These are phyloP conservation scores for Fusarium oxysporum DNA, from an alignment of 2,329 filamentous ascomycete genomes.

Conservation along the genomic window DNA sequence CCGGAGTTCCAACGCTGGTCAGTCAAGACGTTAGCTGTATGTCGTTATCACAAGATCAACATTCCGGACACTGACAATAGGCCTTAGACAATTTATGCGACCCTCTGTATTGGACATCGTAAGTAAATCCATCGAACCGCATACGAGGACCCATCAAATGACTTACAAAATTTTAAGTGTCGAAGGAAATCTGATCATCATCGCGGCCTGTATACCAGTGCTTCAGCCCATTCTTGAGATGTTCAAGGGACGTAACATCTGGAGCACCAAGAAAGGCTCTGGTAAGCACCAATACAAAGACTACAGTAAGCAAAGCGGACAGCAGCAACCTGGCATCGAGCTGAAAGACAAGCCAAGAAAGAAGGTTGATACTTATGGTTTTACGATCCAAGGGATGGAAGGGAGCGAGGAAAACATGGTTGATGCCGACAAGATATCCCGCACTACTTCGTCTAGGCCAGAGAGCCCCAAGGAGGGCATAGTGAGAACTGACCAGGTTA, in stretches of 20 bases:
- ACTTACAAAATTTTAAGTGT: background rate
- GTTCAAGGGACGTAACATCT: background rate
- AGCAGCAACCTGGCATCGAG: background rate
- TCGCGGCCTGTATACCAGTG: background rate
- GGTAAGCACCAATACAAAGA: background rate
- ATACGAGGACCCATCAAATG: fast-evolving
- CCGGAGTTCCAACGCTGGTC: background rate
- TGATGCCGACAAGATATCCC: background rate
- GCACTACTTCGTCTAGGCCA: background rate
- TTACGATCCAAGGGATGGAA: background rate
- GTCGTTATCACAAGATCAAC: background rate
- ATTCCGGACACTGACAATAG: too few species aligned
- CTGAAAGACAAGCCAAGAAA: background rate
- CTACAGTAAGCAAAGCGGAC: background rate
- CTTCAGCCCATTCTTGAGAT: background rate
- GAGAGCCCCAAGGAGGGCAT: background rate
- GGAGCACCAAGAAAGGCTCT: background rate
- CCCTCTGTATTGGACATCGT: background rate
- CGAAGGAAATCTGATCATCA: background rate
- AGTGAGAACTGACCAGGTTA: background rate
- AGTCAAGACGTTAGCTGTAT: background rate
- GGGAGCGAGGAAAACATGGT: background rate
- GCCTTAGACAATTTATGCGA: background rate
- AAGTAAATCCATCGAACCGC: background rate
- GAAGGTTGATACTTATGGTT: background rate